Conservation (phyloP, 2,329 filamentous ascomycete genomes). For the Pyrenochaeta sp. region DNA sequence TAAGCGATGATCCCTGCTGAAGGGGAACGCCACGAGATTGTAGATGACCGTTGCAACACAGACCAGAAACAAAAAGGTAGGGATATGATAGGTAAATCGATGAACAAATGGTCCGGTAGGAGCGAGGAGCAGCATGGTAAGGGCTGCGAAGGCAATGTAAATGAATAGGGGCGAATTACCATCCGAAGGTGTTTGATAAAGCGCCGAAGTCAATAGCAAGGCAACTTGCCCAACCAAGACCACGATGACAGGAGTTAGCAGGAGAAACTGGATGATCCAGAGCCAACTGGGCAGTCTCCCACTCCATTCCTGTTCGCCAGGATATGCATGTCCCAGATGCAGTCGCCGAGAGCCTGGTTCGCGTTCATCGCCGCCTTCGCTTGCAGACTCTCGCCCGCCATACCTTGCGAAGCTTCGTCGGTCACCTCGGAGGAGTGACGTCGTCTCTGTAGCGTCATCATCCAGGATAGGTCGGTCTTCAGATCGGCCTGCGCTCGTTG, state of each 20-base stretch:
- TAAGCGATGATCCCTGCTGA: constrained; percentile 78
- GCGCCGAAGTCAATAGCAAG: constrained; percentile 74
- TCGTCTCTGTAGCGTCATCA: constrained; percentile 62
- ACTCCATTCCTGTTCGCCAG: constrained; percentile 87
- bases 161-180: constrained; percentile 76
- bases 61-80: constrained; percentile 76
- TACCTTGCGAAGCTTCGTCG: constrained; percentile 66
- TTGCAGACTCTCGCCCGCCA: constrained; percentile 50
- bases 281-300: constrained; percentile 79
- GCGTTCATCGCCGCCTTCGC: constrained; percentile 44
- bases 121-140: constrained; percentile 76
- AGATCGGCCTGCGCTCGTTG: constrained; percentile 39
- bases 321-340: constrained; percentile 57
- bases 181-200: constrained; percentile 84
- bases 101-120: constrained; percentile 87
- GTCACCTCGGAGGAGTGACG: constrained; percentile 62
- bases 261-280: constrained; percentile 86
- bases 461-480: constrained; percentile 43
- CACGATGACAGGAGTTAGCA: constrained; percentile 80
- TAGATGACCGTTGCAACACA: constrained; percentile 82
- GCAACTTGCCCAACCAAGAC: constrained; percentile 80
- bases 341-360: constrained; percentile 47
- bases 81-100: constrained; percentile 83
- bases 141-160: constrained; percentile 73
- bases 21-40: constrained; percentile 87